Conservation (phyloP, 2,329 filamentous ascomycete species). For the Davidsoniella virescens region DNA sequence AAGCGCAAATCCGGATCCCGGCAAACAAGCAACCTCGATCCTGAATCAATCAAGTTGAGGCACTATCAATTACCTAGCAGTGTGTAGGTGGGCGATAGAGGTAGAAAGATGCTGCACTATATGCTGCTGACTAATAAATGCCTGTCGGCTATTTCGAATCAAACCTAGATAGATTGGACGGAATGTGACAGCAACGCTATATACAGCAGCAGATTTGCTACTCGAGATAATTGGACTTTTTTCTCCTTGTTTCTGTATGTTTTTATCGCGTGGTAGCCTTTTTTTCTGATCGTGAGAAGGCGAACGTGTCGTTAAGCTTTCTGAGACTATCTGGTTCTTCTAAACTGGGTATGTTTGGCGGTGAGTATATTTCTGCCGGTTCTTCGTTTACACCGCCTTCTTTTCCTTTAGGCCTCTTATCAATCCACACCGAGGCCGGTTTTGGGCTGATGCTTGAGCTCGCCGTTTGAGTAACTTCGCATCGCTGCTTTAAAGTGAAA, state of each 20-base stretch:
- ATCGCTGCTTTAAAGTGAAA: not conserved
- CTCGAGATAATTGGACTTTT: no score
- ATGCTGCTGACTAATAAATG: not conserved
- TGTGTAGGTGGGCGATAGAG: no score
- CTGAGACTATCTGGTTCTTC: slow-evolving; percentile 1
- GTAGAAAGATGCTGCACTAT: no score
- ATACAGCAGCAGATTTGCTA: no score
- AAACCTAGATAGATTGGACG: not conserved
- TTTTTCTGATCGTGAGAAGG: not conserved
- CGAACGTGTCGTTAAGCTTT: slow-evolving; percentile 13
- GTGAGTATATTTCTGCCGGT: not conserved
- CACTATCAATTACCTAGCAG: not conserved
- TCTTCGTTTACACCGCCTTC: not conserved
- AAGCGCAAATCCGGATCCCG: slow-evolving; percentile 8
- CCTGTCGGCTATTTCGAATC: not conserved
- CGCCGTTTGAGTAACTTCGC: not conserved
- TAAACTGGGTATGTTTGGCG: slow-evolving; percentile 1
- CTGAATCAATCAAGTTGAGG: not conserved
- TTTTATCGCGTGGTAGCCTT: no score
- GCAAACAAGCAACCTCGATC: not conserved
- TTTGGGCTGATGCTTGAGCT: not conserved
- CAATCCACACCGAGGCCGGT: not conserved
- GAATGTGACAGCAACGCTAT: not conserved
- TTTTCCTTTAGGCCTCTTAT: not conserved
- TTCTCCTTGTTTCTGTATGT: no score